phyloP scores from a whole-genome alignment of 2,329 filamentous ascomycete genomes.

The Cladosporium sp. region DNA sequence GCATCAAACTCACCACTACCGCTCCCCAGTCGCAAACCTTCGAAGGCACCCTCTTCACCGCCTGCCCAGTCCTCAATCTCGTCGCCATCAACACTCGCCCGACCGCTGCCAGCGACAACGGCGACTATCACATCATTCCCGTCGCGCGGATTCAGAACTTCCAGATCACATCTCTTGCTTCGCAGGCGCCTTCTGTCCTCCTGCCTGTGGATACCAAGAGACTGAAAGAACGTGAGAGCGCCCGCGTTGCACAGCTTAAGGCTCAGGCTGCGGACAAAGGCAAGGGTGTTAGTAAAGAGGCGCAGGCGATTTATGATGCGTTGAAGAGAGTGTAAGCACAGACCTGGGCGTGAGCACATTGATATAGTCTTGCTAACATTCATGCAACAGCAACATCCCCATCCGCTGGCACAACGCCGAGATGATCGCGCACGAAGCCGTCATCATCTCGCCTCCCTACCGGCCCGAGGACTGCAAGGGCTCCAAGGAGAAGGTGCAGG shows the following conservation, averaged over 20 bases:
- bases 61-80: conserved; percentile 57
- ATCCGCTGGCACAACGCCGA: conserved; percentile 56
- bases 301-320: conserved; percentile 61
- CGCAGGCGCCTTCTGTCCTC: conserved; percentile 41
- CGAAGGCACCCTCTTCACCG: conserved; percentile 61
- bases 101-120: conserved; percentile 41
- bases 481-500: conserved; percentile 38
- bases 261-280: conserved; percentile 55
- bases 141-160: conserved; percentile 57
- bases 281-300: conserved; percentile 58
- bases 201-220: conserved; percentile 52
- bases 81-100: conserved; percentile 57
- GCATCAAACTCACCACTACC: conserved; percentile 56
- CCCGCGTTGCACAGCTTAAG: conserved; percentile 53
- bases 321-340: conserved; percentile 50
- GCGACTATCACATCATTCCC: conserved; percentile 59
- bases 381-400: conserved; percentile 34
- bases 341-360: background rate
- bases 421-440: conserved; percentile 59
- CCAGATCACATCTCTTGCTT: conserved; percentile 47
- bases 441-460: conserved; percentile 57
- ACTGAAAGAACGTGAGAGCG: conserved; percentile 52
- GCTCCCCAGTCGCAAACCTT: conserved; percentile 47
- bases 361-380: too few relatives aligned
- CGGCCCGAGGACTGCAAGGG: conserved; percentile 51